A percentile compares a stretch with the other conserved stretches of the same genome.
phyloP scores from a whole-genome alignment of 768 basidiomycete species.

The Lactarius evosmus region DNA sequence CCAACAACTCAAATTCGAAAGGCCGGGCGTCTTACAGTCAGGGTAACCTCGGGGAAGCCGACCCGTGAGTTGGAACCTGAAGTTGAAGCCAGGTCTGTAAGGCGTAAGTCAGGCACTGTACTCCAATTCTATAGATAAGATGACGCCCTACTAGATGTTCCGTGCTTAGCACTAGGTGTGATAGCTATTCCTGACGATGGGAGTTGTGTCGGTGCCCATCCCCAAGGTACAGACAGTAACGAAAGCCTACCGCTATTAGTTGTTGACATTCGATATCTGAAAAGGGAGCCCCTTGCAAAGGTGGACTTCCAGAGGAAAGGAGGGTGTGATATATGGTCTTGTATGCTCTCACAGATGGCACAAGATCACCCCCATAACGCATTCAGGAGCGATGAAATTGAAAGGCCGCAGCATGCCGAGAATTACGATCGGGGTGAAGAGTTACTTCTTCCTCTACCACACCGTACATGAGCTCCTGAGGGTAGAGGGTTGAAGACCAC shows the following conservation, averaged over 20 bases:
- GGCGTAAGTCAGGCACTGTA: not conserved
- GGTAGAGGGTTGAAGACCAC: not conserved
- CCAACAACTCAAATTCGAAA: not conserved
- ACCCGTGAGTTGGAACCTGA: not conserved
- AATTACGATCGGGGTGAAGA: not conserved
- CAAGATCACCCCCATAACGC: not conserved
- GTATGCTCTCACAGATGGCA: not conserved
- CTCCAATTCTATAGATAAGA: not conserved
- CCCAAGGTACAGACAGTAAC: not conserved
- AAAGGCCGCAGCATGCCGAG: not conserved
- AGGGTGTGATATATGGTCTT: not conserved
- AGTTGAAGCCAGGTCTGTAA: slow-evolving; percentile 4
- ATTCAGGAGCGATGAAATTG: not conserved
- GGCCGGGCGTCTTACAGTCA: not conserved
- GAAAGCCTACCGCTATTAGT: not conserved
- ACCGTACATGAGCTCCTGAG: not conserved
- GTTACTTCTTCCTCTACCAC: too few species aligned
- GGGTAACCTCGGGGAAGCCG: not conserved
- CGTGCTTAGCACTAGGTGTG: not conserved
- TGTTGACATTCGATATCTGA: slow-evolving; percentile 4
- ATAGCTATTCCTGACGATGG: not conserved
- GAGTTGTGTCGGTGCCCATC: not conserved
- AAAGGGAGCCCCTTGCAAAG: not conserved
- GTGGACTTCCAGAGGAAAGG: not conserved
- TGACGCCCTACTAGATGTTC: not conserved